Conservation (phyloP, 805 yeast species). For the Saccharomycopsis fibuligera region DNA sequence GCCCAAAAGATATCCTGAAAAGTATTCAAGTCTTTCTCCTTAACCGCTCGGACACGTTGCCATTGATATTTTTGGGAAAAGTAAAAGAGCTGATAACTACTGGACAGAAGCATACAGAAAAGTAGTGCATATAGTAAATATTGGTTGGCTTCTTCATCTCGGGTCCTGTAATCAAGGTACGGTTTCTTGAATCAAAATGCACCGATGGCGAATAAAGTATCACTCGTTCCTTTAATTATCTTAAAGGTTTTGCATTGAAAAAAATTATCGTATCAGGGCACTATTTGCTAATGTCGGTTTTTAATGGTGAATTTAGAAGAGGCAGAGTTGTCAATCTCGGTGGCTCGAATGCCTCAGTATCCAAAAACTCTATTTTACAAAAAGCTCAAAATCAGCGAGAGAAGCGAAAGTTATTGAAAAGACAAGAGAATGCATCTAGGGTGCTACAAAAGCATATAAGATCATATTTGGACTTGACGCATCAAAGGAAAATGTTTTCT, state of each 20-base stretch:
- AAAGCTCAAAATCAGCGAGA: slow-evolving; percentile 62
- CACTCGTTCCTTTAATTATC: too few species aligned
- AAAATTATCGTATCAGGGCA: too few species aligned
- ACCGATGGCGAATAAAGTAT: too few species aligned
- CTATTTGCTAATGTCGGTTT: slow-evolving; percentile 36
- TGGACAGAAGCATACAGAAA: too few species aligned
- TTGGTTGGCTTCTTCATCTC: too few species aligned
- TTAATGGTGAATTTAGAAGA: slow-evolving; percentile 58
- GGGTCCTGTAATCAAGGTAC: too few species aligned
- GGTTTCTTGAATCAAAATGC: too few species aligned
- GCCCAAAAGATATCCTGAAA: slow-evolving; percentile 55
- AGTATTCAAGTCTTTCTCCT: slow-evolving; percentile 30
- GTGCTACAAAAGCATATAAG: slow-evolving; percentile 46
- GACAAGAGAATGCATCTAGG: slow-evolving; percentile 42
- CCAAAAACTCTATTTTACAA: slow-evolving; percentile 44
- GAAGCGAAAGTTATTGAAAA: slow-evolving; percentile 52
- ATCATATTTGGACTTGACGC: slow-evolving; percentile 29
- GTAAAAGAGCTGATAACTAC: too few species aligned
- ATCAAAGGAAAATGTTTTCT: not conserved
- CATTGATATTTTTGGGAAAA: too few species aligned
- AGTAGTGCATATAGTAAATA: too few species aligned
- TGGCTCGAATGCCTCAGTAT: slow-evolving; percentile 34
- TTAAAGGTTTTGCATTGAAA: too few species aligned
- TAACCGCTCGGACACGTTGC: slow-evolving; percentile 23
- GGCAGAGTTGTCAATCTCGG: slow-evolving; percentile 61